Conservation (phyloP, 805 yeast genomes). For the Cyberlindnera bimundalis region DNA sequence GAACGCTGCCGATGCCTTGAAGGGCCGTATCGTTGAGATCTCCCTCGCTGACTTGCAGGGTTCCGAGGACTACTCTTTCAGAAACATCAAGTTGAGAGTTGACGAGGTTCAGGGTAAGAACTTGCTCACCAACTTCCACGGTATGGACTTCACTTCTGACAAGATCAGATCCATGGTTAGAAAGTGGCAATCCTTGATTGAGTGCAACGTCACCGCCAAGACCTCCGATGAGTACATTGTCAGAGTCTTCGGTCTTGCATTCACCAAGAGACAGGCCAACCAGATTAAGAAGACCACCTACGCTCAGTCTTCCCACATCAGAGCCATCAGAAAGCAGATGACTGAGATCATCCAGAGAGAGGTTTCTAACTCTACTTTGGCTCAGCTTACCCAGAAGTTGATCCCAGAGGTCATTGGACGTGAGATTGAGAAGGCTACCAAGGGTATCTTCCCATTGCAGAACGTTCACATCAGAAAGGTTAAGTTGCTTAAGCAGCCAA, state of each 20-base stretch:
- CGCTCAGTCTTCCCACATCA: slow-evolving; percentile 96
- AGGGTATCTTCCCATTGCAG: slow-evolving; percentile 94
- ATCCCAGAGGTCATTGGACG: slow-evolving; percentile 99
- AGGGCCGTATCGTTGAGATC: slow-evolving; percentile 96
- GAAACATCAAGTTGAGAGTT: slow-evolving; percentile 95
- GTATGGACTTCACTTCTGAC: slow-evolving; percentile 96
- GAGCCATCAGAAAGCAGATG: slow-evolving; percentile 83
- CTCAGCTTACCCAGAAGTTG: slow-evolving; percentile 95
- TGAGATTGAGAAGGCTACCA: slow-evolving; percentile 96
- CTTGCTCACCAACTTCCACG: slow-evolving; percentile 99
- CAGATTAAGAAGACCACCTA: slow-evolving; percentile 97
- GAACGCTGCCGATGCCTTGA: slow-evolving; percentile 96
- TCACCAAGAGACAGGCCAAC: slow-evolving; percentile 97
- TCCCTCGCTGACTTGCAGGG: slow-evolving; percentile 97
- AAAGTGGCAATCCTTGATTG: slow-evolving; percentile 98
- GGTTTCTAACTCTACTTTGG: slow-evolving; percentile 89
- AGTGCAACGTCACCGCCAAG: slow-evolving; percentile 97
- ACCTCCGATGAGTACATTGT: slow-evolving; percentile 96
- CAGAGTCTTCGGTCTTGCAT: slow-evolving; percentile 95
- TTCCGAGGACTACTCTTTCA: slow-evolving; percentile 97
- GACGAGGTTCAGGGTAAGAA: slow-evolving; percentile 99
- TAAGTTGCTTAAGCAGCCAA: slow-evolving; percentile 97
- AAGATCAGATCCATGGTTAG: slow-evolving; percentile 96
- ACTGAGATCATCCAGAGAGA: slow-evolving; percentile 94
- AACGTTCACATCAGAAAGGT: slow-evolving; percentile 99